Base-by-base conservation (phyloP, 257 asterid genomes). In the Marsdenia floribunda region DNA sequence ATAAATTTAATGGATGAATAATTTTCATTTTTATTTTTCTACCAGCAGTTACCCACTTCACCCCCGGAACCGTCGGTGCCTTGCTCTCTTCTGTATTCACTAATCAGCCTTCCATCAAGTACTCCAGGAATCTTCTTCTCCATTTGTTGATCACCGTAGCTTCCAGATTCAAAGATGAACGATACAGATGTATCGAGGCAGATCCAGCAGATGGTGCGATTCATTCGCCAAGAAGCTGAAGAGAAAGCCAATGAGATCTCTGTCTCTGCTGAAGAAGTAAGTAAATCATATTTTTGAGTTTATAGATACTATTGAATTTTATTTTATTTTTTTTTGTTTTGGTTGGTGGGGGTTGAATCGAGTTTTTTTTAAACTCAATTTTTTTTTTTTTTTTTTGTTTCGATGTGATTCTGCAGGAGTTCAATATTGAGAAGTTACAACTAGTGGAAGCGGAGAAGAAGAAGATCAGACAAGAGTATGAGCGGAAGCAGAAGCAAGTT, bases 161-260 rank as follows among this genome's bases (percentile, higher is more conserved):
- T 78, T 52, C 80, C 80, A 61, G 63, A 78, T 81, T 82, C 77
- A 53, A 87, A 76, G n/a, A 93, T 93, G 97, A 90, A 93, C 83
- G 97, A 93, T 85, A 83, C 88, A 74, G 97, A 93, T 85, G 98
- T 91, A 52, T 90, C 97, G 40, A 90, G 87, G 93, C 95, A 93
- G 97, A 93, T 93, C 95, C 96, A 91, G 85, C 97, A 91, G 92
- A 93, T 93, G 98, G 97, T 93, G 82, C 88, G 94, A 71, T 93
- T 93, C 95, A 93, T 93, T 87, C 96, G 97, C 82, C 97, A 91
- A 77, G 97, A 93, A 79, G 97, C 98, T 64, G 97, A 93, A 76
- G 98, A 93, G 87, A 93, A 93, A 82, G 95, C 98, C 75, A 90
- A 93, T 78, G 98, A 93, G 86, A 93, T 91, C 84, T 89, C 93